Evolutionary conservation across 2,329 filamentous ascomycete genomes (phyloP), one percentile per base, ranked within the genome.

Genomic region (Aspergillus tubingensis): DNA sequence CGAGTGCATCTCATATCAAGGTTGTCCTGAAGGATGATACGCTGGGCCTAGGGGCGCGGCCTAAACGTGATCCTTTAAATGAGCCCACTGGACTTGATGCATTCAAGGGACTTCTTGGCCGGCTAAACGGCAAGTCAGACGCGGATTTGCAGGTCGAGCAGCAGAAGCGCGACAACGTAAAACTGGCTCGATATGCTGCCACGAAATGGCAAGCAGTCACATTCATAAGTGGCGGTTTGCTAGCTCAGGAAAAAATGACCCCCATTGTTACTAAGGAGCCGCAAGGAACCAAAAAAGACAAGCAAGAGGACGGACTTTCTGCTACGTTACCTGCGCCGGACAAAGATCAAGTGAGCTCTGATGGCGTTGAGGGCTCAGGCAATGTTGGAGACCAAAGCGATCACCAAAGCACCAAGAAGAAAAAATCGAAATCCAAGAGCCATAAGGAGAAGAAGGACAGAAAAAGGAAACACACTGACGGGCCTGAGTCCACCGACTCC

Each of bases 21-120:
- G 91, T 96, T 41, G 79, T 87, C 30, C 79, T 97, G 64, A 96
- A 96, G 72, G 93, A 98, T 72, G 92, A 98, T 74, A 96, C 89
- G 68, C 85, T 96, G 47, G 95, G 95, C 2, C 81, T 99, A 47
- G 95, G 95, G 30, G 95, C 93, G 65, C 89, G 89, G 74, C 83
- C 86, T 64, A 89, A 88, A 57, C 87, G 86, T 68, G 88, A 89
- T 66, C 79, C 82, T 41, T 79, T 82, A 3, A 88, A 78, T 66
- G 86, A 91, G 72, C 86, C 92, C 64, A 96, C 94, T 21, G 95
- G 94, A 0, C 83, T 98, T 39, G 91, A 93, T 72, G 90, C 89
- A 17, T 92, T 98, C 68, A 91, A 93, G 71, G 91, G 91, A 65
- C 80, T 99, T 4, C 81, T 99, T 19, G 93, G 94, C 21, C 84